A percentile compares a stretch with the other conserved stretches of the same genome.
These are phyloP conservation scores for Raddia guianensis DNA, from an alignment of 176 grass and related monocot species.

Conservation along the genomic window DNA sequence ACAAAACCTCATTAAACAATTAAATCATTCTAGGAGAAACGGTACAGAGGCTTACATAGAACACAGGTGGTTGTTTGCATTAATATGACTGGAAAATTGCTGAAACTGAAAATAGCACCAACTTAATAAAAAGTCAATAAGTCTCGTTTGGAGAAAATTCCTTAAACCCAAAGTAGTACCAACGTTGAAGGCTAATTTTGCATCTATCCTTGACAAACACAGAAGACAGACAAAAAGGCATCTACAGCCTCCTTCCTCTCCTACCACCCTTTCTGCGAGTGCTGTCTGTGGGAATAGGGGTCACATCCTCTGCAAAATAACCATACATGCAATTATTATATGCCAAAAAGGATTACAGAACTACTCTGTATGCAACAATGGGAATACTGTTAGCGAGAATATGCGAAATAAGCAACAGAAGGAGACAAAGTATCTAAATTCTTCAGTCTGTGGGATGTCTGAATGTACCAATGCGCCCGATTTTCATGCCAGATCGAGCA, in stretches of 20 bases:
- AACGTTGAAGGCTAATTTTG: too few species aligned
- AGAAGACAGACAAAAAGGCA: background rate
- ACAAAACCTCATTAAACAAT: background rate
- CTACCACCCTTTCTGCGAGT: constrained; percentile 68
- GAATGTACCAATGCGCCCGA: constrained; percentile 66
- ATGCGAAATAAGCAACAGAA: background rate
- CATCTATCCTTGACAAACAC: background rate
- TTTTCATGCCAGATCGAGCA: constrained; percentile 76
- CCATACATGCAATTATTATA: background rate
- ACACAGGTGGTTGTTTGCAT: background rate
- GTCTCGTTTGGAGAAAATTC: too few species aligned
- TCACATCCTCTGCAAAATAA: constrained; percentile 62
- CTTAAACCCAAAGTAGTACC: too few species aligned
- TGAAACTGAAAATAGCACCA: background rate
- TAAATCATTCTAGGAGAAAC: background rate
- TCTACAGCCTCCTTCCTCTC: constrained; percentile 66
- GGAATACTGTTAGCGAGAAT: background rate
- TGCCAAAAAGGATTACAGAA: background rate
- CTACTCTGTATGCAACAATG: too few species aligned
- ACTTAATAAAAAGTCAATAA: background rate
- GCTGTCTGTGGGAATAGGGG: constrained; percentile 64
- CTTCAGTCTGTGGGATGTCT: background rate
- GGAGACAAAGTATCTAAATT: background rate
- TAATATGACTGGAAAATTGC: background rate
- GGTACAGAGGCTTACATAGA: background rate